Evolutionary conservation across 2,329 filamentous ascomycete species (phyloP), one percentile per base, ranked within the genome.

Genomic region (Botrytis hyacinthi): DNA sequence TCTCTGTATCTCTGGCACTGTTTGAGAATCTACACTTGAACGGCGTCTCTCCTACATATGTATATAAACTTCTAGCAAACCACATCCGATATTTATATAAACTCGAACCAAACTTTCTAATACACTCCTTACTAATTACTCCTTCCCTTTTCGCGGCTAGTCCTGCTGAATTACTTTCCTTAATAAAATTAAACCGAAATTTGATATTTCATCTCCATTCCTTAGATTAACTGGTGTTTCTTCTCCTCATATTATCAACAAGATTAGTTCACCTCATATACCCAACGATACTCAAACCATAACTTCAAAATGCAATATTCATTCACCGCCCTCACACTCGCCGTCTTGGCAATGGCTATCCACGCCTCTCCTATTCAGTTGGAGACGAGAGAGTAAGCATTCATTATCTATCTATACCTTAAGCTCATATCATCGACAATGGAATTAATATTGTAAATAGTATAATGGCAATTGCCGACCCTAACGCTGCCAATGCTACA

Each of bases 161-260:
- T 67, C 65, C 46, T 63, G 60, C 65, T 29, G 32, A 48, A 67
- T 54, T 37, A 68, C 46, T 54, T 26, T 68, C 46, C 46, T 68
- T 68, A 16, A 40, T 20, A 37, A 29, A 57, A 29, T 29, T 9
- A 57, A 29, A 29, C 12, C 29, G 65, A 67, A 54, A 40, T 51
- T 66, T 37, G 29, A 48, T 35, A 37, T 18, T 12, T 40, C 26
- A 18, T 40, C 8, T 18, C 3, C 48, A 16, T 54, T 54, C 48
- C 48, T 54, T 54, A 54, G 10, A 63, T 44, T 44, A 29, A 62
- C 35, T 26, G 20, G 32, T 22, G 12, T n/a, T 16, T 37, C 26
- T 44, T 63, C n/a, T 26, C 40, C 20, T 44, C 26, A 42, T 29
- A 40, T 18, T 20, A 63, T 63, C 22, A 40, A 46, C 14, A 66